These are phyloP conservation scores for Globisporangium cederbergense DNA, from an alignment of 352 stramenopile genomes.

Conservation along the genomic window DNA sequence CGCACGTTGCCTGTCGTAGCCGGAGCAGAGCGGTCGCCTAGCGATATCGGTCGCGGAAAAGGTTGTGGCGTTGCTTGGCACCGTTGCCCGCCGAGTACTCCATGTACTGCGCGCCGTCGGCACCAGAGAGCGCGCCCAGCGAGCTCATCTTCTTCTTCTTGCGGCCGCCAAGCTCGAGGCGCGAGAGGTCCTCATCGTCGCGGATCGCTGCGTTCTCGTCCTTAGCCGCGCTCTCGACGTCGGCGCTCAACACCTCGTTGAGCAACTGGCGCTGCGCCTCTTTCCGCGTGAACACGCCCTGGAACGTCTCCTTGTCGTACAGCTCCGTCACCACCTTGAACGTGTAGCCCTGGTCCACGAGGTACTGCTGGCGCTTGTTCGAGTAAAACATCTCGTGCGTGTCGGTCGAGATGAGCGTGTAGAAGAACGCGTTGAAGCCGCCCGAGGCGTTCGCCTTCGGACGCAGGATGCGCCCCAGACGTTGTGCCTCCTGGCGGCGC, in stretches of 20 bases:
- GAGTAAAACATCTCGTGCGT: conserved; percentile 99
- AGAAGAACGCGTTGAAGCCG: conserved; percentile 99
- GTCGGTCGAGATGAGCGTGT: conserved; percentile 98
- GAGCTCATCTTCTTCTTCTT: conserved; percentile 82
- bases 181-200: conserved; percentile 78
- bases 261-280: conserved; percentile 72
- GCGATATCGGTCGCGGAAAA: conserved; percentile 83
- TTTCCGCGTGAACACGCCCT: conserved; percentile 80
- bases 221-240: conserved; percentile 77
- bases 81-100: conserved; percentile 81
- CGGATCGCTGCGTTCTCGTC: conserved; percentile 82
- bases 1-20: neutral
- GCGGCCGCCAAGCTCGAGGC: conserved; percentile 56
- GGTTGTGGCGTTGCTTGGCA: conserved; percentile 83
- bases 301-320: conserved; percentile 73
- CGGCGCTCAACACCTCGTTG: conserved; percentile 76
- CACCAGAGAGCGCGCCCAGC: conserved; percentile 72
- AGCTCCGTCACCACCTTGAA: conserved; percentile 99
- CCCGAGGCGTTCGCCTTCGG: conserved; percentile 95
- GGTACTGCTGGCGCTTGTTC: conserved; percentile 98
- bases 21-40: conserved; percentile 18
- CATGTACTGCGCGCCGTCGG: conserved; percentile 83
- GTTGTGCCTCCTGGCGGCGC: conserved; percentile 98
- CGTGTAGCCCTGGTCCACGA: conserved; percentile 99
- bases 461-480: conserved; percentile 98